These are phyloP conservation scores for Tetrahymena elliotti DNA, from an alignment of 73 alveolate species.

Conservation along the genomic window DNA sequence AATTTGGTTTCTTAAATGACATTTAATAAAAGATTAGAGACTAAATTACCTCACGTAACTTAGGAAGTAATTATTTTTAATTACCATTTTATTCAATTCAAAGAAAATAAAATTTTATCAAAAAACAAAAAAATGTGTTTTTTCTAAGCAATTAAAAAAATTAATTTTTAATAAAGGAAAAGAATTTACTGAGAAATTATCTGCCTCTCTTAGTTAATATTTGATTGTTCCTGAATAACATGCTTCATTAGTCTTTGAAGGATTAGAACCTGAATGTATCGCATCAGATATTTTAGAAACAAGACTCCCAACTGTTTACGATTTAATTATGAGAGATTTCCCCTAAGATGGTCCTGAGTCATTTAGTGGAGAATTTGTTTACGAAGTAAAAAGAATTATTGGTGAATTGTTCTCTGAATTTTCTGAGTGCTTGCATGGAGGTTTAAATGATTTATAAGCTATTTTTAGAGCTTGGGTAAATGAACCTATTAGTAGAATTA, in stretches of 20 bases:
- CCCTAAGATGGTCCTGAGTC: neutral
- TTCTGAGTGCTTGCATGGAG: neutral
- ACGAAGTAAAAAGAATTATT: neutral
- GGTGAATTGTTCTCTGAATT: neutral
- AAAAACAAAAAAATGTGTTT: too few relatives aligned
- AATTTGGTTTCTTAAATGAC: neutral
- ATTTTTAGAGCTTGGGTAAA: neutral
- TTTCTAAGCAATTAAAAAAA: too few relatives aligned
- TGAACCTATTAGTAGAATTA: neutral
- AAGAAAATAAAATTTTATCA: neutral
- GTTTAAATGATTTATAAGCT: neutral
- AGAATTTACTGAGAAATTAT: neutral
- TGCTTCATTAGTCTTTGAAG: neutral
- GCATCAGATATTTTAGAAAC: neutral
- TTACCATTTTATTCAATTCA: neutral
- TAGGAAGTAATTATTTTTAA: neutral
- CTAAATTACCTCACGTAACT: neutral
- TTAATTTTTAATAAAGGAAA: neutral
- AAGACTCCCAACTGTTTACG: neutral
- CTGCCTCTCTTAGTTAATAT: neutral
- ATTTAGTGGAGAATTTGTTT: neutral
- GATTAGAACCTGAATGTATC: neutral
- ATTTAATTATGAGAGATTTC: neutral
- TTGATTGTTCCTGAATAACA: neutral
- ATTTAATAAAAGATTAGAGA: neutral